A percentile compares a stretch with the other conserved stretches of the same genome.
These are phyloP conservation scores for Candida piceae DNA, from an alignment of 805 yeast species.

Conservation along the genomic window DNA sequence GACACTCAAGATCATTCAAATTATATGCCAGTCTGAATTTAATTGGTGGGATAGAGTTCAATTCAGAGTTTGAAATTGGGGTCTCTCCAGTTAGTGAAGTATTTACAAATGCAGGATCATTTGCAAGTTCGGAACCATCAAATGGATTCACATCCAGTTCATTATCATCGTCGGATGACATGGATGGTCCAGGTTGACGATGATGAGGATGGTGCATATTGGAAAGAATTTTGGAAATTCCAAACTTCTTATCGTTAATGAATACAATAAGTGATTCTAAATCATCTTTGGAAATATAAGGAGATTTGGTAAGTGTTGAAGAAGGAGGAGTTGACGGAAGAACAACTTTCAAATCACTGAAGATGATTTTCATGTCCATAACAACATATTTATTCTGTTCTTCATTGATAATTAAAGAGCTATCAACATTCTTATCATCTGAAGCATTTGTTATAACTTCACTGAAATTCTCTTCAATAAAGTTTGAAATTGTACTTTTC, in stretches of 20 bases:
- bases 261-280: conserved; percentile 57
- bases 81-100: too few relatives aligned
- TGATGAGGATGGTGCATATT: not conserved
- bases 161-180: not conserved
- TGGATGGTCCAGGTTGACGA: not conserved
- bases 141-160: conserved; percentile 22
- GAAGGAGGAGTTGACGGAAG: conserved; percentile 45
- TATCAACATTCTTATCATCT: too few relatives aligned
- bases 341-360: conserved; percentile 56
- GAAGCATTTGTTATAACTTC: not conserved
- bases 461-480: conserved; percentile 1
- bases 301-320: conserved; percentile 46
- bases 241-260: conserved; percentile 44
- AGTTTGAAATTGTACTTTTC: conserved; percentile 2
- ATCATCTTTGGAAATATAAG: conserved; percentile 55
- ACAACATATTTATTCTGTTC: conserved; percentile 50
- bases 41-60: conserved; percentile 29
- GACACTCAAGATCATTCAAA: conserved; percentile 37
- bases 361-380: conserved; percentile 60
- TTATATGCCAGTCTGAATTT: conserved; percentile 43
- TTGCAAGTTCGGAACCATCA: conserved; percentile 24
- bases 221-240: conserved; percentile 18
- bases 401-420: conserved; percentile 10
- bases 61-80: conserved; percentile 11
- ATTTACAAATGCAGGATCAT: conserved; percentile 13